Evolutionary conservation across 805 yeast species (phyloP), one percentile per base, ranked within the genome.

Genomic region (Pichia heedii): DNA sequence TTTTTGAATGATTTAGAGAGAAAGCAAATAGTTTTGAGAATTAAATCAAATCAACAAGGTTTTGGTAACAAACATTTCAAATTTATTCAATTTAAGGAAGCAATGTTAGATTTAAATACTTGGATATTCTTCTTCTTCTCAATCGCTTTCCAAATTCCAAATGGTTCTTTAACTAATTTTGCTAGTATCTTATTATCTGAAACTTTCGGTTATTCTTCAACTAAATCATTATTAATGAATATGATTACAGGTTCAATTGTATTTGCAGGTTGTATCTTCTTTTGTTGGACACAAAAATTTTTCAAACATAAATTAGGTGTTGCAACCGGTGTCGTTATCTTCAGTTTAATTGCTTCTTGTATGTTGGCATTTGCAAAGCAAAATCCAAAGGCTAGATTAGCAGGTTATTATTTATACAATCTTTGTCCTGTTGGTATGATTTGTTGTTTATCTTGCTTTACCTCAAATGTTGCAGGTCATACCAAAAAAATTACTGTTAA

Each of bases 401-500:
- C 62, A 10, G 64, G 65, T 22, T 54, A 54, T 33, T 65, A 65
- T 50, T 40, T 58, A 6, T 35, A 57, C n/a, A 47, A 49, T 24
- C 48, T 52, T 21, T 42, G 54, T 4, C 56, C 61, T 5, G 45
- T 59, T 21, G 57, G 57, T 22, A 54, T 57, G 52, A 53, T 56
- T 44, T 55, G 60, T 37, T 46, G 54, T 50, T 65, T 43, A 46
- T 61, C 69, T 1, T 55, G 59, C 30, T 61, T 54, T 53, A 69
- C 47, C 62, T 63, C 76, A 4, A 76, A 83, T 57, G 72, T 79
- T 29, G 79, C 88, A 1, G 93, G 93, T 11, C 74, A 77, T 49
- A 81, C 89, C 15, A 84, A 84, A 60, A 78, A 81, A 51, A 68
- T 78, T 50, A 70, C 77, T 5, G 70, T 76, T 22, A 74, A 76